Evolutionary conservation across 305 asterid species (phyloP).

Genomic region (Fraxinus sp.): DNA sequence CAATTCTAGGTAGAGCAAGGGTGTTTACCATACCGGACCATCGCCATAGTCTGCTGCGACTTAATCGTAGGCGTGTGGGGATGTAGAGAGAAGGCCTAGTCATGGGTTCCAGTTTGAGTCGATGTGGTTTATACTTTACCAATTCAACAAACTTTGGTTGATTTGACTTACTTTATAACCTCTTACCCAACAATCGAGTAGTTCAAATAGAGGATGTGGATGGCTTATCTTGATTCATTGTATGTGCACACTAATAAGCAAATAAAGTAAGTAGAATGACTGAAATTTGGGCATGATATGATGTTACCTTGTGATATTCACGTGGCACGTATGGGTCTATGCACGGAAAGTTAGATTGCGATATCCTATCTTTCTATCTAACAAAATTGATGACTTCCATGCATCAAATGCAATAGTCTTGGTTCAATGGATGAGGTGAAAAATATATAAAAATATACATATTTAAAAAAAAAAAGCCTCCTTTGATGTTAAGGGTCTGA

Average conservation of each 20-base stretch:
- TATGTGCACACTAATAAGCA: neutral
- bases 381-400: neutral
- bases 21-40: too few species aligned
- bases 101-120: neutral
- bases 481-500: neutral
- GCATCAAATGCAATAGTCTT: neutral
- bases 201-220: neutral
- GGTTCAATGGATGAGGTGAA: neutral
- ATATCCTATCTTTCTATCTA: neutral
- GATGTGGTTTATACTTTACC: too few species aligned
- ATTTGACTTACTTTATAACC: neutral
- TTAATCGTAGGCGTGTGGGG: too few species aligned
- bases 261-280: neutral
- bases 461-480: neutral
- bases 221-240: neutral
- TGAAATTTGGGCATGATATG: neutral
- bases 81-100: too few species aligned
- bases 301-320: neutral
- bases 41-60: too few species aligned
- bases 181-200: neutral
- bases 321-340: neutral
- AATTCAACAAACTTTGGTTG: neutral
- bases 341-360: neutral
- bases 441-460: neutral
- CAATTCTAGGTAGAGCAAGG: too few species aligned